These are phyloP conservation scores for Calonectria pseudoreteaudii DNA, from an alignment of 2,329 filamentous ascomycete species.

Conservation along the genomic window DNA sequence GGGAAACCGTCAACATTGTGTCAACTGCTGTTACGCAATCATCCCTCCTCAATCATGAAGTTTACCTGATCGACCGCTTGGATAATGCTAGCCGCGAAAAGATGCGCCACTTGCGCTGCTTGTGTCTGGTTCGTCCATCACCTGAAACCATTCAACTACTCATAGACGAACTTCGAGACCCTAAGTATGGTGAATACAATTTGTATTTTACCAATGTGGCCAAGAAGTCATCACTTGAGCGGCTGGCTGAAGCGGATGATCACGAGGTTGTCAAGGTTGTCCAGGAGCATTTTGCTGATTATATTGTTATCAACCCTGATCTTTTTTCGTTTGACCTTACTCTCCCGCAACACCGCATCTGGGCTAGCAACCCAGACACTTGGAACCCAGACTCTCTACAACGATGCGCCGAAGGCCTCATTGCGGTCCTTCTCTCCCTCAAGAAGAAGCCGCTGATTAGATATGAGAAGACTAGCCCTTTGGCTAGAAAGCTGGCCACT, in stretches of 20 bases:
- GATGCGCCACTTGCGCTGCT: constrained; percentile 95
- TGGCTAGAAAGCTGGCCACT: constrained; percentile 92
- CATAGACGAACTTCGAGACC: constrained; percentile 94
- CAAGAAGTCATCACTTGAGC: constrained; percentile 94
- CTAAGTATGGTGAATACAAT: constrained; percentile 97
- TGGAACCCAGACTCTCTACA: constrained; percentile 94
- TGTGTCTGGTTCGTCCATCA: constrained; percentile 93
- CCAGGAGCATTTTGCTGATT: constrained; percentile 97
- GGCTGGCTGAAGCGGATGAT: constrained; percentile 94
- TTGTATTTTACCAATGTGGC: constrained; percentile 98
- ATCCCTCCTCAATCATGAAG: constrained; percentile 92
- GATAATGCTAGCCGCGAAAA: constrained; percentile 93
- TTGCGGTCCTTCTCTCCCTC: constrained; percentile 85
- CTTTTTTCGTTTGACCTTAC: constrained; percentile 84
- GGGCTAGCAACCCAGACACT: constrained; percentile 83
- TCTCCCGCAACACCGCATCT: constrained; percentile 80
- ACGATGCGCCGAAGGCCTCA: constrained; percentile 85
- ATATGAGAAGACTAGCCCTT: constrained; percentile 89
- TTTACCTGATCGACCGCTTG: constrained; percentile 96
- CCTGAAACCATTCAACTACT: constrained; percentile 92
- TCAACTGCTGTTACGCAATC: constrained; percentile 98
- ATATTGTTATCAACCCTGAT: constrained; percentile 93
- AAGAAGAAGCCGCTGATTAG: constrained; percentile 98
- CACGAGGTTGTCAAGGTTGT: constrained; percentile 95
- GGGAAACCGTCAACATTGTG: constrained; percentile 92